Conservation (phyloP, 148 eudicot species). For the Camellia japonica region DNA sequence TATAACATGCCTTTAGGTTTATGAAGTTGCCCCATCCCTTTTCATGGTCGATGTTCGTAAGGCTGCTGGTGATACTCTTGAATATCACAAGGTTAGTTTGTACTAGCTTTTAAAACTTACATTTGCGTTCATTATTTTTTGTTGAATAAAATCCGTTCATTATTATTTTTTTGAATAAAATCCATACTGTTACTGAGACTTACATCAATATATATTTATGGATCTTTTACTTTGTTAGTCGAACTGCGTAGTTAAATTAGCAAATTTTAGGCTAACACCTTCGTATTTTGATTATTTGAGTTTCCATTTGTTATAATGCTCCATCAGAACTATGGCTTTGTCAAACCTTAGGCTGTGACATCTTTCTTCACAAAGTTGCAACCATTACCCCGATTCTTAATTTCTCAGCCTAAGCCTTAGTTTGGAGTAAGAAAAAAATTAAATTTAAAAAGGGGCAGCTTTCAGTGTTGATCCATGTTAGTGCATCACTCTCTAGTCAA, state of each 20-base stretch:
- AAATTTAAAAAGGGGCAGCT: background rate
- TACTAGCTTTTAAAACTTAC: background rate
- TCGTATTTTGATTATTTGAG: background rate
- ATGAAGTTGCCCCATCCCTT: slow-evolving; percentile 92
- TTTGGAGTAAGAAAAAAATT: background rate
- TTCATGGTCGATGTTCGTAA: slow-evolving; percentile 97
- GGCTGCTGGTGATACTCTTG: slow-evolving; percentile 77
- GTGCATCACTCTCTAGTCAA: background rate
- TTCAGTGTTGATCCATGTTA: background rate
- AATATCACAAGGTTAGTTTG: slow-evolving; percentile 65
- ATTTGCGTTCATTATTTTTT: background rate
- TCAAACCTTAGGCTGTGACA: background rate
- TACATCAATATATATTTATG: background rate
- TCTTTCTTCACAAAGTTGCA: too few species aligned
- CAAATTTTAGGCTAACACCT: background rate
- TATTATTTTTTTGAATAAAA: background rate
- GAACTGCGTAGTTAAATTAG: background rate
- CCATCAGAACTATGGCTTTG: background rate
- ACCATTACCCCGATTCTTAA: background rate
- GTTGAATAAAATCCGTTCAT: background rate
- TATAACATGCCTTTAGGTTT: slow-evolving; percentile 42
- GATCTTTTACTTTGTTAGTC: background rate
- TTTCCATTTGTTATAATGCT: background rate
- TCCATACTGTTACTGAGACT: background rate
- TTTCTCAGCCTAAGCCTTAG: background rate